A percentile compares a stretch with the other conserved stretches of the same genome.
phyloP scores from a whole-genome alignment of 768 basidiomycete genomes.

The Leccinum disarticulatum region DNA sequence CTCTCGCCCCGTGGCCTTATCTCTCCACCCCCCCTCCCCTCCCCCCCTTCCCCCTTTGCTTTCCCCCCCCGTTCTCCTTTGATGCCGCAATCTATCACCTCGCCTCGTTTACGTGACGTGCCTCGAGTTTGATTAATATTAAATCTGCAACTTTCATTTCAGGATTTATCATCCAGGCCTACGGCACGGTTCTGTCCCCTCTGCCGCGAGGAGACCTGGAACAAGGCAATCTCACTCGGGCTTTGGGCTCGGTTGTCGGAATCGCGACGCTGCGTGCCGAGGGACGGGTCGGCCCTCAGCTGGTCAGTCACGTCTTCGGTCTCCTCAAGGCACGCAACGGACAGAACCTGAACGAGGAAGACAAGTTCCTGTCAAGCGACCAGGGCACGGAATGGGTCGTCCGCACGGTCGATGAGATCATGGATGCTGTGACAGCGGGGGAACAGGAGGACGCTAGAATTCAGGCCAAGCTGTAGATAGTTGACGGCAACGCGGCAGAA shows the following conservation, averaged over 20 bases:
- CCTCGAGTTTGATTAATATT: slow-evolving; percentile 33
- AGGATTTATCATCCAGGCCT: slow-evolving; percentile 88
- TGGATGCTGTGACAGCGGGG: slow-evolving; percentile 65
- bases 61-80: background rate
- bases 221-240: slow-evolving; percentile 84
- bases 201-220: slow-evolving; percentile 64
- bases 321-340: slow-evolving; percentile 78
- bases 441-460: slow-evolving; percentile 38
- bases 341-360: slow-evolving; percentile 62
- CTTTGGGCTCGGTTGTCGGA: slow-evolving; percentile 81
- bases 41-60: background rate
- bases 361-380: slow-evolving; percentile 79
- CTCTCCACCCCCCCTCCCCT: slow-evolving; percentile 12
- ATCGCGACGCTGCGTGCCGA: slow-evolving; percentile 85
- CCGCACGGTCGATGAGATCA: slow-evolving; percentile 76
- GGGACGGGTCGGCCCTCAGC: slow-evolving; percentile 80
- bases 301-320: slow-evolving; percentile 87
- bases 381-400: slow-evolving; percentile 90
- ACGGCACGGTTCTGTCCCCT: slow-evolving; percentile 77
- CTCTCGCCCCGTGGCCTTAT: slow-evolving; percentile 23
- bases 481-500: slow-evolving; percentile 11
- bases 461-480: slow-evolving; percentile 59
- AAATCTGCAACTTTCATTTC: slow-evolving; percentile 26
- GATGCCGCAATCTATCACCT: slow-evolving; percentile 29
- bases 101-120: slow-evolving; percentile 33